These are phyloP conservation scores for Kandelia obovata DNA, from an alignment of 345 rosid species.

Conservation along the genomic window DNA sequence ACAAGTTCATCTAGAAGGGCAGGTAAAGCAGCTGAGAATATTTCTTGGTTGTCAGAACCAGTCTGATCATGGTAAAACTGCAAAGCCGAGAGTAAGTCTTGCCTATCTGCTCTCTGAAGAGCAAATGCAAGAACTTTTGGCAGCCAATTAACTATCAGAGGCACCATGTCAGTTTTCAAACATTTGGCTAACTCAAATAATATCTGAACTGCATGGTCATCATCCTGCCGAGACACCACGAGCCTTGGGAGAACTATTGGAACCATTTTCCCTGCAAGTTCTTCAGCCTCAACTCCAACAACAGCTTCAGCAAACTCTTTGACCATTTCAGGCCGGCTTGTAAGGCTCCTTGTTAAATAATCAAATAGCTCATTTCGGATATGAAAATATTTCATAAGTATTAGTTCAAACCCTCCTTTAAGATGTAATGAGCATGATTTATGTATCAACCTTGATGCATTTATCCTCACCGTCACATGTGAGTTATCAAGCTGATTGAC, in stretches of 20 bases:
- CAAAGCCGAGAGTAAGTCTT: conserved; percentile 60
- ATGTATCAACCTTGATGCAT: conserved; percentile 65
- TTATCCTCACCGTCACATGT: conserved; percentile 58
- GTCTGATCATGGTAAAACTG: conserved; percentile 74
- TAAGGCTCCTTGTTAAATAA: conserved; percentile 58
- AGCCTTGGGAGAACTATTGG: conserved; percentile 92
- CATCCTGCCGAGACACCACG: conserved; percentile 68
- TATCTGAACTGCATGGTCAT: conserved; percentile 53
- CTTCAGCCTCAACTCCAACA: conserved; percentile 63
- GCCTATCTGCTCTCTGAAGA: conserved; percentile 65
- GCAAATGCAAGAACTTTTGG: conserved; percentile 95
- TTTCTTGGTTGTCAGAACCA: conserved; percentile 84
- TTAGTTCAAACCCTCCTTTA: conserved; percentile 65
- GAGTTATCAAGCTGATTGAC: conserved; percentile 85
- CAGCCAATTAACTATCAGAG: conserved; percentile 76
- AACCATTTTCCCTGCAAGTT: conserved; percentile 70
- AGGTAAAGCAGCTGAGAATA: conserved; percentile 90
- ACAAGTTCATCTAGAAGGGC: conserved; percentile 89
- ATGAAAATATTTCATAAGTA: conserved; percentile 57
- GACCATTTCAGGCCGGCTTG: conserved; percentile 57
- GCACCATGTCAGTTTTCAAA: conserved; percentile 61
- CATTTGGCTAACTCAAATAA: conserved; percentile 69
- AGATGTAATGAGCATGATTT: conserved; percentile 68
- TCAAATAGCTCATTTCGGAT: conserved; percentile 60
- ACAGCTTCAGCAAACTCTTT: conserved; percentile 93